A percentile compares a stretch with the other conserved stretches of the same genome.
Conservation (phyloP, 148 eudicot species). For the Rhododendron williamsianum region DNA sequence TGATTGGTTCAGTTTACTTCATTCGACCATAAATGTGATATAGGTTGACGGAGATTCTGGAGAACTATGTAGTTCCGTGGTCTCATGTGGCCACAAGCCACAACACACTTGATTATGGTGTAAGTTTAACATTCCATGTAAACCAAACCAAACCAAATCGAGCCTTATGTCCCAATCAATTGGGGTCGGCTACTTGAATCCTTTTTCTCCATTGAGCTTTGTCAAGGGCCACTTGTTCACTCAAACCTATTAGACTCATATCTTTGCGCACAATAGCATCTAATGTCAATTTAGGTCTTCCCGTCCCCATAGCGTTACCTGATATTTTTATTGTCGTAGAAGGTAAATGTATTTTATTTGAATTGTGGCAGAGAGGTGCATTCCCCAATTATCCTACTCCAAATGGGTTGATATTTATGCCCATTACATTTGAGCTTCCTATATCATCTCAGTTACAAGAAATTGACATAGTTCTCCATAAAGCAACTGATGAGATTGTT, state of each 20-base stretch:
- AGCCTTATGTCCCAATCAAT: too few species aligned
- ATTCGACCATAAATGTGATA: background rate
- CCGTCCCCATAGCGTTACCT: background rate
- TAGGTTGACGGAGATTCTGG: background rate
- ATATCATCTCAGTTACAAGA: constrained; percentile 59
- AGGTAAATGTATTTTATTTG: constrained; percentile 21
- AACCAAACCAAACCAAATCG: too few species aligned
- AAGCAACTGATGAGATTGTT: constrained; percentile 87
- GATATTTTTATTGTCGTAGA: constrained; percentile 7
- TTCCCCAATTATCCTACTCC: constrained; percentile 60
- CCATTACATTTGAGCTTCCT: constrained; percentile 68
- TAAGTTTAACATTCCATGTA: background rate
- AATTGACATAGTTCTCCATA: constrained; percentile 74
- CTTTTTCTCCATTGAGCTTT: too few species aligned
- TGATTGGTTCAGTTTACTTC: background rate
- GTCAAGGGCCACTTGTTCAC: too few species aligned
- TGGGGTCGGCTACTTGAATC: too few species aligned
- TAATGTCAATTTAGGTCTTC: too few species aligned
- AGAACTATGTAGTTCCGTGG: background rate
- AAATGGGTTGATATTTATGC: constrained; percentile 75
- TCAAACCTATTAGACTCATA: too few species aligned
- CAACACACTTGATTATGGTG: background rate
- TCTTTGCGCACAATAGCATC: too few species aligned
- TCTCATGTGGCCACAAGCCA: background rate
- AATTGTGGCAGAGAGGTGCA: constrained; percentile 86